A percentile compares a stretch with the other conserved stretches of the same genome.
Conservation (phyloP, 306 rosid genomes). For the Cercis canadensis region DNA sequence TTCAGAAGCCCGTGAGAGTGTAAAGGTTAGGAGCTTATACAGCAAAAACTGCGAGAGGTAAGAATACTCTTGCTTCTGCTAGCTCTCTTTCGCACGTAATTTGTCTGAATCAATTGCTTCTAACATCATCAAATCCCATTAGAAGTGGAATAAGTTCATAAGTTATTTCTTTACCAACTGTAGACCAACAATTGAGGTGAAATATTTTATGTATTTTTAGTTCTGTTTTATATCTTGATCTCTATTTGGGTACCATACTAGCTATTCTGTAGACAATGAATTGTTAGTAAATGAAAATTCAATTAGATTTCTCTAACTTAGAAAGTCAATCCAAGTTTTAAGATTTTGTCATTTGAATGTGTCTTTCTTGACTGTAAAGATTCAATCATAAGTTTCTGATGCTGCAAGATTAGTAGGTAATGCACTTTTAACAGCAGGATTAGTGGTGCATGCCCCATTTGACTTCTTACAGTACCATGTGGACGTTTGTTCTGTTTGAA, state of each 20-base stretch:
- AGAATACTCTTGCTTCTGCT: conserved; percentile 43
- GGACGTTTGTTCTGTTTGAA: background rate
- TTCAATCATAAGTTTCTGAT: background rate
- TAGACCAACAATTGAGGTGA: conserved; percentile 48
- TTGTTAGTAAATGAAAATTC: conserved; percentile 41
- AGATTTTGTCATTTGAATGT: conserved; percentile 10
- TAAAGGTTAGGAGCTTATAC: conserved; percentile 40
- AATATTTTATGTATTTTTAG: conserved; percentile 32
- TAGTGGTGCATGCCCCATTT: conserved; percentile 2
- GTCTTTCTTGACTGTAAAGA: conserved; percentile 3
- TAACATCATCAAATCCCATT: conserved; percentile 44
- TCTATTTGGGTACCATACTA: conserved; percentile 12
- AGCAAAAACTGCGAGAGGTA: conserved; percentile 44
- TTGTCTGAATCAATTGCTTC: conserved; percentile 46
- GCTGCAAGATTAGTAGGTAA: background rate
- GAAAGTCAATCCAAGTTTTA: conserved; percentile 11
- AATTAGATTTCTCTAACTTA: conserved; percentile 28
- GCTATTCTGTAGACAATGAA: conserved; percentile 23
- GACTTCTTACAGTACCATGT: background rate
- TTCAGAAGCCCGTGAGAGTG: conserved; percentile 84
- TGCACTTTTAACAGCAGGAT: conserved; percentile 6
- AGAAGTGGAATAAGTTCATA: conserved; percentile 52
- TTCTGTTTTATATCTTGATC: conserved; percentile 40
- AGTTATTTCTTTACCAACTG: conserved; percentile 49
- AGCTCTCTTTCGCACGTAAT: conserved; percentile 29